Evolutionary conservation across 2,329 filamentous ascomycete species (phyloP), one percentile per base, ranked within the genome.

Genomic region (Colletotrichum acutatum): DNA sequence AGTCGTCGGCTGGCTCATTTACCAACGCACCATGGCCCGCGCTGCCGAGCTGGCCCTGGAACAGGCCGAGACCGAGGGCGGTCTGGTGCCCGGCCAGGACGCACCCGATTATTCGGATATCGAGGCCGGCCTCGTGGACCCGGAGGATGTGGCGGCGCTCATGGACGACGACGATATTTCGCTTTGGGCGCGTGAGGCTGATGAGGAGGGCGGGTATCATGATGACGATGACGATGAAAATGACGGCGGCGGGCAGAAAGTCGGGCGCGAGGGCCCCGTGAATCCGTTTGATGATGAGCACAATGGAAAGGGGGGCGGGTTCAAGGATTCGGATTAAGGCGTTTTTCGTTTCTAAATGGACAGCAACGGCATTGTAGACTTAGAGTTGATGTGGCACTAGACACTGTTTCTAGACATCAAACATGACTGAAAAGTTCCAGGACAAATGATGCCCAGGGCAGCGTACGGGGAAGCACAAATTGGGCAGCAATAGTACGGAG

Each of bases 1-100:
- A 26, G 88, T 86, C 30, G 95, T 97, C 2, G 96, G 95, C 19
- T 93, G 91, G 82, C 87, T 97, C 82, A 97, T 99, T 80, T 99
- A 98, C 84, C 89, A 88, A 66, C 87, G 89, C 72, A 92, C 90
- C 68, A 91, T 92, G 87, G 86, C 89, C 53, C 86, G 90, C 65
- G 90, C 90, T 22, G 87, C 86, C 62, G 88, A 91, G 81, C 83
- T 92, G 42, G 88, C 86, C 14, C 80, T 84, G 54, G 86, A 87
- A 62, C 85, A 86, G 61, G 82, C 77, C 26, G 72, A 75, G 46
- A 57, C 30, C 66, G 67, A 61, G 37, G 58, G 60, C 28, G 75
- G 75, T 11, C 75, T 77, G n/a, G 79, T 75, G 12, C 66, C 71
- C 14, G 71, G 66, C 3, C 61, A 24, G 24, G 66, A 73, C 14